Conservation (phyloP, 805 yeast genomes). For the Sungouiella thailandica region DNA sequence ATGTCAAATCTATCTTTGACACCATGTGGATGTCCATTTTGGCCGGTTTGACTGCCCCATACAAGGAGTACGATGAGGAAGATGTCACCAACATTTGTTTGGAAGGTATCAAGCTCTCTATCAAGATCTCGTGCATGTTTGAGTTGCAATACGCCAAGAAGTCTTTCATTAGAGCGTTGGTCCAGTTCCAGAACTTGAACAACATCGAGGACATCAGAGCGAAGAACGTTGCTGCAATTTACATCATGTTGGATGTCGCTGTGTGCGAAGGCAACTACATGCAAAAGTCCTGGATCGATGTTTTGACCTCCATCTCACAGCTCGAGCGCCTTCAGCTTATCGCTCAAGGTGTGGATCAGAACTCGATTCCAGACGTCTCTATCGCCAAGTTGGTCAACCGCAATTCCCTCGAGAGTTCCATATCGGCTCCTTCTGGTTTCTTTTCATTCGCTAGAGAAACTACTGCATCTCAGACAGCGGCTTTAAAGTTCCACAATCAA, state of each 20-base stretch:
- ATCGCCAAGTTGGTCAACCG: conserved; percentile 63
- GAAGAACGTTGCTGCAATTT: conserved; percentile 79
- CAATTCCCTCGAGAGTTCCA: conserved; percentile 43
- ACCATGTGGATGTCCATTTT: conserved; percentile 95
- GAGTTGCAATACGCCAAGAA: conserved; percentile 80
- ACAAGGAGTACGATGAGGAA: conserved; percentile 78
- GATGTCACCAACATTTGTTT: conserved; percentile 65
- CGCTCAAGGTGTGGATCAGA: conserved; percentile 82
- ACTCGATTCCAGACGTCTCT: conserved; percentile 78
- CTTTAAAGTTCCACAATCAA: conserved; percentile 67
- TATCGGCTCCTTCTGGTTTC: conserved; percentile 40
- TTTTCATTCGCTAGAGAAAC: conserved; percentile 50
- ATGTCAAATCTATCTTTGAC: conserved; percentile 89
- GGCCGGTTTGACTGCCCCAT: conserved; percentile 92
- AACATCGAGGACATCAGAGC: conserved; percentile 71
- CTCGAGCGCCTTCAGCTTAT: conserved; percentile 85
- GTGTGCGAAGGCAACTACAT: conserved; percentile 73
- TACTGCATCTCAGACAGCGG: conserved; percentile 62
- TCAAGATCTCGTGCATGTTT: conserved; percentile 78
- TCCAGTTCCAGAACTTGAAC: conserved; percentile 78
- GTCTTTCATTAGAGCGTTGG: conserved; percentile 84
- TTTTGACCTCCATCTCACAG: conserved; percentile 79
- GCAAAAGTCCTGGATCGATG: conserved; percentile 74
- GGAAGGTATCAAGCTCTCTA: conserved; percentile 81
- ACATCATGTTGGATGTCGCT: conserved; percentile 70